Base-by-base conservation (phyloP, 2,329 filamentous ascomycete species). In the Anisogramma anomala region DNA sequence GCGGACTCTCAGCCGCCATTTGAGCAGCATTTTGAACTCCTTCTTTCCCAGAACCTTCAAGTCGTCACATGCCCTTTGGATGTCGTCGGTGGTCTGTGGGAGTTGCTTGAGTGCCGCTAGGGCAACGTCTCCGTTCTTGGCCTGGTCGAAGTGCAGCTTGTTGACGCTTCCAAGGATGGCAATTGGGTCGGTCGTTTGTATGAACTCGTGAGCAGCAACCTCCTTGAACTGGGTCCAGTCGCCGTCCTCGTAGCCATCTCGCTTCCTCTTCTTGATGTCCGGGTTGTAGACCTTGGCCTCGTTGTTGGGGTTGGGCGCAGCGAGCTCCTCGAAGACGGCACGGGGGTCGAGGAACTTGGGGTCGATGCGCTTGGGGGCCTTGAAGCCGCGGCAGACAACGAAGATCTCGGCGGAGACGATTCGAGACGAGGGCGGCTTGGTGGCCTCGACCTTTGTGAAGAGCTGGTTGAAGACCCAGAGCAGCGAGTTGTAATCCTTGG, bases 361-460 rank as follows among this genome's bases (percentile, higher is more conserved):
- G 55, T 98, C 91, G 45, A 98, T 77, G 49, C 79, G 75, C 65
- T 95, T 96, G 3, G 91, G 91, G 0, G 89, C 89, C 65, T 95
- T 96, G 70, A 79, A 98, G 15, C 89, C 91, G 50, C 82, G 78
- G 64, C 89, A 96, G 25, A 98, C 91, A 49, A 96, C 89, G 67
- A 98, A 98, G 30, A 96, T 96, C 68, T 98, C 91, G 50, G 91
- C 91, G 6, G 87, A 95, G 39, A 98, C 89, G 55, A 94, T 95
- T 68, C 91, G 75, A 7, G 86, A 94, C 0, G 87, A 94, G 0
- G 91, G 91, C 3, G 91, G 91, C 62, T 98, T 98, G 4, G 91
- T 98, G 36, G 93, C 89, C 59, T 98, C 89, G 49, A 98, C 91
- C 51, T 91, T 93, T 35, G 74, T 73, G 66, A 98, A 98, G 1